Percentiles rank a stretch among this genome's conserved stretches.
Evolutionary conservation across 2,329 filamentous ascomycete species (phyloP).

Genomic region (Gliomastix tumulicola): DNA sequence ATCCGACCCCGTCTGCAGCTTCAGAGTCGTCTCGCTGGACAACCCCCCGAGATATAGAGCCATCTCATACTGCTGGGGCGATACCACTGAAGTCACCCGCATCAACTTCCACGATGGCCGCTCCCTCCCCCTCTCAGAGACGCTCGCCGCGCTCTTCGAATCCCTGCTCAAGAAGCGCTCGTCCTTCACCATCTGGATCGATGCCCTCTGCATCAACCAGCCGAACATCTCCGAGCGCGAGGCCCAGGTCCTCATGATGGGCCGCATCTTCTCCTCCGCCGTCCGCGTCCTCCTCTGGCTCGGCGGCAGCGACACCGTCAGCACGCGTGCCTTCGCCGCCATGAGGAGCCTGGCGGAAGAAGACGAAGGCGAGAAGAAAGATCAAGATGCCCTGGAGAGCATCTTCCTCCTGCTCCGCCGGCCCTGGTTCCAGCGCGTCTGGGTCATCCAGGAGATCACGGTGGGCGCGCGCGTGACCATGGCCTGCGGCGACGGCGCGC

Average conservation of each 20-base stretch:
- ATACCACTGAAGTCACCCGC: background rate
- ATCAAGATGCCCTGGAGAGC: background rate
- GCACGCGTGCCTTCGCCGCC: background rate
- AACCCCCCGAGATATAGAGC: background rate
- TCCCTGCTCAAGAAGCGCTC: background rate
- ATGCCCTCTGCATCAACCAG: slow-evolving; percentile 8
- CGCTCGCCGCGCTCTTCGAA: background rate
- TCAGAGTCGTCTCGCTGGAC: background rate
- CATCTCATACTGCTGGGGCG: background rate
- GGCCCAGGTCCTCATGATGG: slow-evolving; percentile 3
- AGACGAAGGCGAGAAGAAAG: background rate
- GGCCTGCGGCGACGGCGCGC: background rate
- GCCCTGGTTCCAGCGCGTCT: slow-evolving; percentile 5
- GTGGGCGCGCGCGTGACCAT: background rate
- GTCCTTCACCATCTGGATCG: slow-evolving; percentile 6
- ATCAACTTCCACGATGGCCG: background rate
- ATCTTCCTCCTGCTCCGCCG: background rate
- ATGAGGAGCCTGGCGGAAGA: too few species aligned
- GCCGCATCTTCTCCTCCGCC: slow-evolving; percentile 6
- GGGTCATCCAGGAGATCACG: slow-evolving; percentile 4
- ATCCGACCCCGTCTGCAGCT: background rate
- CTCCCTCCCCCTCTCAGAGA: background rate
- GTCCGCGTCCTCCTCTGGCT: slow-evolving; percentile 6
- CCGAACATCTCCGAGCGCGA: slow-evolving; percentile 3
- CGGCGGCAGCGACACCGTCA: slow-evolving; percentile 1